Conservation (phyloP, 805 yeast genomes). For the Spathaspora passalidarum region DNA sequence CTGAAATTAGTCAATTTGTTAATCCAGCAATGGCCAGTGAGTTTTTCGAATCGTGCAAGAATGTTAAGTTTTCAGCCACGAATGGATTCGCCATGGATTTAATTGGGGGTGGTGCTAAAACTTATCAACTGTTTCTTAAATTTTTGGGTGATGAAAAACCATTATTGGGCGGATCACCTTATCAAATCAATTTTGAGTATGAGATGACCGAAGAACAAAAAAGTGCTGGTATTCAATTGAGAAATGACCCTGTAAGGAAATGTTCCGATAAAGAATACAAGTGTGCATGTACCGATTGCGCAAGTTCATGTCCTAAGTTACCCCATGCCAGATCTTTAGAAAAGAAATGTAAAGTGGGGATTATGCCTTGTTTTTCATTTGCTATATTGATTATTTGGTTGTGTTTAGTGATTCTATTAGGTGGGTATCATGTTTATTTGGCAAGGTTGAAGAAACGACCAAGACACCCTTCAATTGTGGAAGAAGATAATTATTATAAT, state of each 20-base stretch:
- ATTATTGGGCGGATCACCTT: slow-evolving; percentile 89
- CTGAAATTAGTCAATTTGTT: slow-evolving; percentile 65
- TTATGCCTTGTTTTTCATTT: slow-evolving; percentile 72
- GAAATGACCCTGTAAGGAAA: slow-evolving; percentile 29
- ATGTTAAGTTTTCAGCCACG: slow-evolving; percentile 88
- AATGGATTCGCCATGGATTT: slow-evolving; percentile 96
- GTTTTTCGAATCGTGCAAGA: slow-evolving; percentile 82
- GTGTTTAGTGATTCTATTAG: slow-evolving; percentile 36
- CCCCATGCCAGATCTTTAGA: slow-evolving; percentile 39
- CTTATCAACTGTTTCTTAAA: slow-evolving; percentile 69
- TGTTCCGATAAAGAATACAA: slow-evolving; percentile 68
- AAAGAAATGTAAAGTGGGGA: slow-evolving; percentile 52
- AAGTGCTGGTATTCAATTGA: slow-evolving; percentile 17
- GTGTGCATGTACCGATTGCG: slow-evolving; percentile 92
- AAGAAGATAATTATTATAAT: slow-evolving; percentile 13
- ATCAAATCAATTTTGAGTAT: slow-evolving; percentile 80
- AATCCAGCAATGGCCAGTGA: slow-evolving; percentile 56
- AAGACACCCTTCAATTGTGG: not conserved
- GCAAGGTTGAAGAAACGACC: slow-evolving; percentile 13
- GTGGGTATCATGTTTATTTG: slow-evolving; percentile 34
- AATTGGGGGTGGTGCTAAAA: slow-evolving; percentile 94
- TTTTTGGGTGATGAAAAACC: slow-evolving; percentile 96
- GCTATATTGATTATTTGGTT: slow-evolving; percentile 52
- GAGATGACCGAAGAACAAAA: slow-evolving; percentile 16
- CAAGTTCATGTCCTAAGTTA: slow-evolving; percentile 70